Percentiles rank a stretch among this genome's conserved stretches.
Evolutionary conservation across 2,329 filamentous ascomycete species (phyloP).

Genomic region (Periconia sp.): DNA sequence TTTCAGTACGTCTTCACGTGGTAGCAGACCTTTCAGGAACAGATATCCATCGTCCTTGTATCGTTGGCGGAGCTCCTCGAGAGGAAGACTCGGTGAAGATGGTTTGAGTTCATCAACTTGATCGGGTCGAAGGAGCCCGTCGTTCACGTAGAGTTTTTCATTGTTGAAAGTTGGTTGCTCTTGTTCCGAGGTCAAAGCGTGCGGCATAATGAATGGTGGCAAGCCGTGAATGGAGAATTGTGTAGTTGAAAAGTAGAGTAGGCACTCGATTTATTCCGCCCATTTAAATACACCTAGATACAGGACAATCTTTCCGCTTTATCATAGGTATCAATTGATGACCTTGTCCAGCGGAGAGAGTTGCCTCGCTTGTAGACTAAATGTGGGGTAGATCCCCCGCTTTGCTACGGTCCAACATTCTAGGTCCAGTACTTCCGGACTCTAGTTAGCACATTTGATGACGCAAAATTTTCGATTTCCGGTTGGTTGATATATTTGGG

Average conservation of each 20-base stretch:
- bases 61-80: conserved; percentile 52
- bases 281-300: too few relatives aligned
- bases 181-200: conserved; percentile 28
- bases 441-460: too few relatives aligned
- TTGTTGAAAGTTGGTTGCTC: conserved; percentile 26
- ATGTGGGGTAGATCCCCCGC: background rate
- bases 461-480: too few relatives aligned
- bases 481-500: background rate
- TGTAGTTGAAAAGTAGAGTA: too few relatives aligned
- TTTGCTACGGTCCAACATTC: background rate
- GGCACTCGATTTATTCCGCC: too few relatives aligned
- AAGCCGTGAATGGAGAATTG: background rate
- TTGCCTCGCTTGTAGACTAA: background rate
- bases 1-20: conserved; percentile 55
- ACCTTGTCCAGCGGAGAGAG: background rate
- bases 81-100: conserved; percentile 48
- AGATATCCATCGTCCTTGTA: conserved; percentile 57
- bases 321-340: too few relatives aligned
- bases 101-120: conserved; percentile 48
- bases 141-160: conserved; percentile 46
- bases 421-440: background rate
- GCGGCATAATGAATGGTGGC: conserved; percentile 29
- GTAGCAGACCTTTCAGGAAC: conserved; percentile 58
- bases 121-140: conserved; percentile 49
- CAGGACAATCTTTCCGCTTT: too few relatives aligned